Conservation (phyloP, 352 stramenopile genomes). For the Phytophthora agathidicida region DNA sequence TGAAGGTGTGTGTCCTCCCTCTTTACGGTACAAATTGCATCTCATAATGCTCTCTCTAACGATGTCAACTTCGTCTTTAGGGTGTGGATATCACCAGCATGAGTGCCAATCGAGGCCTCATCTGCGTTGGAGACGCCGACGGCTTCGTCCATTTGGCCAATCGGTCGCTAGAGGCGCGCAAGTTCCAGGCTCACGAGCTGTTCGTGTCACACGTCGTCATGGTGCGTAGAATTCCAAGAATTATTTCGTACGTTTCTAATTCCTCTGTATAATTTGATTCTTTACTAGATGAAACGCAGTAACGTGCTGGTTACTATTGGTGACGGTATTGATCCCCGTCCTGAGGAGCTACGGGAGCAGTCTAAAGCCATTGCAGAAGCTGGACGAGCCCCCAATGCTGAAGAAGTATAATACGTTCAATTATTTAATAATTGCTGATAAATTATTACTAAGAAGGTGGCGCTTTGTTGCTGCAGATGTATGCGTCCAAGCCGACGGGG, state of each 20-base stretch:
- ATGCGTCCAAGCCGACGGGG: conserved; percentile 63
- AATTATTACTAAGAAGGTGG: background rate
- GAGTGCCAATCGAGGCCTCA: conserved; percentile 87
- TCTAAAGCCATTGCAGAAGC: conserved; percentile 83
- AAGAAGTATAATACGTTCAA: conserved; percentile 57
- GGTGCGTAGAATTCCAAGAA: conserved; percentile 44
- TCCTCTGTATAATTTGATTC: background rate
- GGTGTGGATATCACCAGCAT: conserved; percentile 87
- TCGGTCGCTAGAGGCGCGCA: conserved; percentile 78
- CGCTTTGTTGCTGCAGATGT: conserved; percentile 48
- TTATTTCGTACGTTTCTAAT: too few relatives aligned
- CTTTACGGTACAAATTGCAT: background rate
- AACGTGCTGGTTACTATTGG: conserved; percentile 89
- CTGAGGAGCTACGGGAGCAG: conserved; percentile 76
- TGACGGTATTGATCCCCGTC: conserved; percentile 83
- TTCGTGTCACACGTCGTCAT: conserved; percentile 91
- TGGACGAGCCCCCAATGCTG: conserved; percentile 54
- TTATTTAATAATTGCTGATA: conserved; percentile 4
- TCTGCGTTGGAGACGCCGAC: conserved; percentile 84
- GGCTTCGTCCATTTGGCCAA: conserved; percentile 88
- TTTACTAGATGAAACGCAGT: conserved; percentile 82
- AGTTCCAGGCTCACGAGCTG: conserved; percentile 86
- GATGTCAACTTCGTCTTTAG: conserved; percentile 30
- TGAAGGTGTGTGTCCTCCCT: conserved; percentile 60
- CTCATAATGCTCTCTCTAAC: conserved; percentile 8